A percentile compares a stretch with the other conserved stretches of the same genome.
phyloP scores from a whole-genome alignment of 1,284 basidiomycete genomes.

The Neolentinus lepideus region DNA sequence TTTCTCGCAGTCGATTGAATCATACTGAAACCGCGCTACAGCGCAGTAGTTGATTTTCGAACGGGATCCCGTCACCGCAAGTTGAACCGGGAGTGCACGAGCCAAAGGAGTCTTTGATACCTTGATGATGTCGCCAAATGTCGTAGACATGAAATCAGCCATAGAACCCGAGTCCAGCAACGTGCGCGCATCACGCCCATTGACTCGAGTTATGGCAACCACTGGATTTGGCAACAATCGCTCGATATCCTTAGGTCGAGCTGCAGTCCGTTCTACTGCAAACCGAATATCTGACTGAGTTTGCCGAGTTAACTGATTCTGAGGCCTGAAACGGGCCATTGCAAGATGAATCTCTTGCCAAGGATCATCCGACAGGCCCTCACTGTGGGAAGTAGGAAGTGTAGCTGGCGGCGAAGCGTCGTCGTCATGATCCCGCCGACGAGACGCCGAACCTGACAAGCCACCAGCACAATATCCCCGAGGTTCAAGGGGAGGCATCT shows the following conservation, averaged over 20 bases:
- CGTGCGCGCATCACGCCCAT: constrained; percentile 22
- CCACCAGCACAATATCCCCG: too few relatives aligned
- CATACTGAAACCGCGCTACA: constrained; percentile 18
- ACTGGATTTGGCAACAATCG: neutral
- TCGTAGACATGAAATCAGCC: constrained; percentile 31
- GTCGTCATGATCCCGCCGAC: too few relatives aligned
- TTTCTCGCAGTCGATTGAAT: constrained; percentile 15
- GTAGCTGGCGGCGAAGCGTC: too few relatives aligned
- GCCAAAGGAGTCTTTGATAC: constrained; percentile 12
- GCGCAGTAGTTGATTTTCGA: constrained; percentile 7
- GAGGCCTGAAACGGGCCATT: too few relatives aligned
- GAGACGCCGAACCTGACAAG: too few relatives aligned
- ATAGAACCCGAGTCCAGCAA: constrained; percentile 29
- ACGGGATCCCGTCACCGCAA: constrained; percentile 20
- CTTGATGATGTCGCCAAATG: constrained; percentile 25
- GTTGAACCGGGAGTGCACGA: constrained; percentile 22
- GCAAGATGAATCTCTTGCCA: too few relatives aligned
- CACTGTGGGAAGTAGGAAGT: too few relatives aligned
- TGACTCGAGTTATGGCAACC: constrained; percentile 10
- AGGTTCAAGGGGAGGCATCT: too few relatives aligned
- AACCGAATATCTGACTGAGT: neutral
- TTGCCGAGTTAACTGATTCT: too few relatives aligned
- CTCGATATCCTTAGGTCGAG: neutral
- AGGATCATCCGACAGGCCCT: too few relatives aligned
- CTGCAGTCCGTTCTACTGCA: neutral